Evolutionary conservation across 345 rosid species (phyloP), one percentile per base, ranked within the genome.

Genomic region (Ricinus communis): DNA sequence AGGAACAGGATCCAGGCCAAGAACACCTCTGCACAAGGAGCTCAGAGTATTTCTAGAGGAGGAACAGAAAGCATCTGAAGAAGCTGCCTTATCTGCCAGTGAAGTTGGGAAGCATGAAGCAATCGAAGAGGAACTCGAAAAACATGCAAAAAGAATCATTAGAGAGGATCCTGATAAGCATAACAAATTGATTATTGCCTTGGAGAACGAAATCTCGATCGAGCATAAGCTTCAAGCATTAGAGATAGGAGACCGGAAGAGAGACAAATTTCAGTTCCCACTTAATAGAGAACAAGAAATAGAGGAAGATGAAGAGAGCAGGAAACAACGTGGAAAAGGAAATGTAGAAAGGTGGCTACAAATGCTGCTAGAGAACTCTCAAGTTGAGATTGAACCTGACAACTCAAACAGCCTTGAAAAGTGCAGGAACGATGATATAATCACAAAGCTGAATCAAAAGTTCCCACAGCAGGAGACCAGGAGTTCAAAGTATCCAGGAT

Each of bases 291-390:
- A 83, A 74, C 76, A 70, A 62, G 87, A 83, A 72, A 85, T 19
- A 28, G 90, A 86, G 56, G 96, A 95, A 81, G 94, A 89, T 74
- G 94, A 88, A 77, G 93, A 90, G 72, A 86, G 85, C 76, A 82
- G 88, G 79, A 87, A 77, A 81, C 82, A 77, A 66, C 82, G 96
- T 2, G 99, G 99, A 51, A 95, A 89, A 83, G 98, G 90, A 76
- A 91, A 96, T 57, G 86, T 96, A 0, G 99, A 96, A 81, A 89
- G 81, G 77, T 96, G 99, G 99, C 94, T 93, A 19, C 88, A 88
- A 65, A 81, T 96, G 80, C 74, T 96, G 81, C 77, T 93, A 54
- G 90, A 91, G 43, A 81, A 80, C 71, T 58, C 80, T 71, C 76
- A 77, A 62, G 88, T 77, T 28, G 87, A 82, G 47, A 33, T 49